Evolutionary conservation across 2,329 filamentous ascomycete genomes (phyloP).

Genomic region (Beauveria brongniartii): DNA sequence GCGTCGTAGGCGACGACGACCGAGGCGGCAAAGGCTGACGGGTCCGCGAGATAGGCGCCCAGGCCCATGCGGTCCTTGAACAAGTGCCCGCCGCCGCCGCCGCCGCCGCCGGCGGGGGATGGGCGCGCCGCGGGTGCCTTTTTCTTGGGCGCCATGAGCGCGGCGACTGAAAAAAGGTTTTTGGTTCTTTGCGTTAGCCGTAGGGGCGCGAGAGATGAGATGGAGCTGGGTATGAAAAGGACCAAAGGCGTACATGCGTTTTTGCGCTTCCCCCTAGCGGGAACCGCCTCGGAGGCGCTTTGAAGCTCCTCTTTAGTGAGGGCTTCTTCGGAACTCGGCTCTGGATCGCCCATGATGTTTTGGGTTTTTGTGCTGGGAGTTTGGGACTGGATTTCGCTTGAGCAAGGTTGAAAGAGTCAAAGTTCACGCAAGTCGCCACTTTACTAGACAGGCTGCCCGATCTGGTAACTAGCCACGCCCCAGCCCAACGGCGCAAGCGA

Average conservation of each 20-base stretch:
- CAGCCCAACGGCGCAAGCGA: not conserved
- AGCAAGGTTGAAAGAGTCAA: not conserved
- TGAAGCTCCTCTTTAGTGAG: conserved; percentile 34
- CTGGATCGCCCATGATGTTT: conserved; percentile 17
- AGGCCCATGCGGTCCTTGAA: conserved; percentile 53
- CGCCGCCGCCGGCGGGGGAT: conserved; percentile 13
- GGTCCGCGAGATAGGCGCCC: conserved; percentile 57
- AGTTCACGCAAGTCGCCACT: conserved; percentile 1
- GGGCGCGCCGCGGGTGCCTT: conserved; percentile 19
- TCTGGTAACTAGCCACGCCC: not conserved
- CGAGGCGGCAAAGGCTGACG: conserved; percentile 46
- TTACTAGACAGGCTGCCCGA: not conserved
- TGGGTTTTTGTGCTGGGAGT: not conserved
- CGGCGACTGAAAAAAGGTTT: conserved; percentile 19
- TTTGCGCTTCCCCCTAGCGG: conserved; percentile 16
- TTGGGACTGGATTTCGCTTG: not conserved
- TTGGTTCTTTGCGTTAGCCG: not conserved
- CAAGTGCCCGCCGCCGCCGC: conserved; percentile 15
- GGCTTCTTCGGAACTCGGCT: conserved; percentile 30
- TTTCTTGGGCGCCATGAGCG: conserved; percentile 32
- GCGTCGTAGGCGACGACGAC: conserved; percentile 59
- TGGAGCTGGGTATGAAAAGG: too few relatives aligned
- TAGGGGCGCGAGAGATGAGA: not conserved
- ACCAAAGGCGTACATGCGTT: conserved; percentile 33
- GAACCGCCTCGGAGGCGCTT: conserved; percentile 22